Evolutionary conservation across 2,329 filamentous ascomycete species (phyloP).

Genomic region (Penicillium frequentans): DNA sequence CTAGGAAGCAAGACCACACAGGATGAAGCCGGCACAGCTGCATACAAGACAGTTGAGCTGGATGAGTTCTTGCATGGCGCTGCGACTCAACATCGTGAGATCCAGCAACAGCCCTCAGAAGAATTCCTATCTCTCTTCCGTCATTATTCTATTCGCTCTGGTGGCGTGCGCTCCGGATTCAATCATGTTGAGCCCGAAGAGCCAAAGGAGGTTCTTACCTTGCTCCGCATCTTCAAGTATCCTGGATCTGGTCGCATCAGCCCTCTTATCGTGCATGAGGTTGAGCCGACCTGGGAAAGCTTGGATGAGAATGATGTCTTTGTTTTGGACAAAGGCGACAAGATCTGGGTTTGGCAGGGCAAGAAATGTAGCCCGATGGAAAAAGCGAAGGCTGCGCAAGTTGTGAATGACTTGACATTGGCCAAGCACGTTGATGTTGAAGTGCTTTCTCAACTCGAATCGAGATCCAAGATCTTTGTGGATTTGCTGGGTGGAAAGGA

Average conservation of each 20-base stretch:
- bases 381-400: slow-evolving; percentile 66
- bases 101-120: slow-evolving; percentile 59
- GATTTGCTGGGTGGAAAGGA: slow-evolving; percentile 55
- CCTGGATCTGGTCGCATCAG: slow-evolving; percentile 49
- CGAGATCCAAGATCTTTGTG: slow-evolving; percentile 52
- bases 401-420: slow-evolving; percentile 58
- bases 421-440: slow-evolving; percentile 66
- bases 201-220: slow-evolving; percentile 48
- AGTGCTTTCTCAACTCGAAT: slow-evolving; percentile 62
- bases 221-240: slow-evolving; percentile 65
- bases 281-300: slow-evolving; percentile 61
- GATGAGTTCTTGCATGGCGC: slow-evolving; percentile 65
- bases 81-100: slow-evolving; percentile 65
- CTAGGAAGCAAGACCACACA: slow-evolving; percentile 64
- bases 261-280: slow-evolving; percentile 62
- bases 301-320: slow-evolving; percentile 69
- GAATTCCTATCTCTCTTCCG: slow-evolving; percentile 64
- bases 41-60: slow-evolving; percentile 69
- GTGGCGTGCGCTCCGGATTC: slow-evolving; percentile 64
- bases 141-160: slow-evolving; percentile 58
- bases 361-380: slow-evolving; percentile 66
- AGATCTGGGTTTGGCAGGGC: slow-evolving; percentile 72
- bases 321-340: slow-evolving; percentile 60
- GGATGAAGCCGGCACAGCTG: slow-evolving; percentile 68
- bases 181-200: slow-evolving; percentile 58